phyloP scores from a whole-genome alignment of 2,329 filamentous ascomycete species.

The Coniella vitis region DNA sequence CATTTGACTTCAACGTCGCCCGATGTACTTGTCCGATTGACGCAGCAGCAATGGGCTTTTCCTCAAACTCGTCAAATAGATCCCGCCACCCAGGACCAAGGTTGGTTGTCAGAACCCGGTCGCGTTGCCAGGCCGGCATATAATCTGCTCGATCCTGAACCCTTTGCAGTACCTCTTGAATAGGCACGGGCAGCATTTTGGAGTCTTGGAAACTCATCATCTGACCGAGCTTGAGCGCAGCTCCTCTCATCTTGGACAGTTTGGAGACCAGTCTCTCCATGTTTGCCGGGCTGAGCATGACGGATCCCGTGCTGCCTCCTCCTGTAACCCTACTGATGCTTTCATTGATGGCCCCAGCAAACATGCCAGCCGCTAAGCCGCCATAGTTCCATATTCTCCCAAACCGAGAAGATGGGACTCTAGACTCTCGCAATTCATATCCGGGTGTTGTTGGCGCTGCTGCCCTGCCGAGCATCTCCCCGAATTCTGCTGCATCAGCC shows the following conservation, averaged over 20 bases:
- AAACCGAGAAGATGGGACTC: conserved; percentile 80
- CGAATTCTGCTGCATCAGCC: conserved; percentile 22
- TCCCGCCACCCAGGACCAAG: conserved; percentile 80
- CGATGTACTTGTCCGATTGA: conserved; percentile 96
- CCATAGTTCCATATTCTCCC: conserved; percentile 92
- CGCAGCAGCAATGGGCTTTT: conserved; percentile 86
- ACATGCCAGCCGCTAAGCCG: conserved; percentile 89
- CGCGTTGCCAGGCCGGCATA: conserved; percentile 90
- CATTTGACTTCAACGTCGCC: conserved; percentile 69
- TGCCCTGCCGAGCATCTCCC: conserved; percentile 18
- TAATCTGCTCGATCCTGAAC: conserved; percentile 97
- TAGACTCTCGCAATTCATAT: conserved; percentile 79
- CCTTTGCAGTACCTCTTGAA: conserved; percentile 84
- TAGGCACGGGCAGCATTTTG: conserved; percentile 82
- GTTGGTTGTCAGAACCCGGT: conserved; percentile 73
- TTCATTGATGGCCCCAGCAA: conserved; percentile 84
- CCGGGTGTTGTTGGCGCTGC: conserved; percentile 24
- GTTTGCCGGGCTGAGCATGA: conserved; percentile 82
- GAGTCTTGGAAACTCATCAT: conserved; percentile 98
- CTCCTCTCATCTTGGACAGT: conserved; percentile 91
- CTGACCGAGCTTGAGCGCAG: conserved; percentile 93
- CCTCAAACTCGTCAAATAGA: conserved; percentile 77
- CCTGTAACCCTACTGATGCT: conserved; percentile 74
- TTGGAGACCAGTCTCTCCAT: conserved; percentile 91
- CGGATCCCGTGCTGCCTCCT: conserved; percentile 60